Evolutionary conservation across 129 eudicot genomes (phyloP), one percentile per base, ranked within the genome.

Genomic region (Silybum marianum): DNA sequence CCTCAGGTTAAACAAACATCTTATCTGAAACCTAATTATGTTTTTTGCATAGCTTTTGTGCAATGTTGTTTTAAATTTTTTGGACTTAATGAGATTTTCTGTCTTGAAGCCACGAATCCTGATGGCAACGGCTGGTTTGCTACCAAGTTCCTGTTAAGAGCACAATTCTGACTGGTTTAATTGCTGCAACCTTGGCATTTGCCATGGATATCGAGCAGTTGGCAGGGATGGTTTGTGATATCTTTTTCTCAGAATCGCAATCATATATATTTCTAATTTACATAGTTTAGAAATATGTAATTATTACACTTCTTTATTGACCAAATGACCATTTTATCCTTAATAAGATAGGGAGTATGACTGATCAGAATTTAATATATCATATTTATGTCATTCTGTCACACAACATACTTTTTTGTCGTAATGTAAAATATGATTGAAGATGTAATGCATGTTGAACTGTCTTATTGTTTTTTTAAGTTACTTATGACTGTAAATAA

Each of bases 61-160:
- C 21, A 6, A 75, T 44, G 19, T 22, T 62, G n/a, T 28, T 72
- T 36, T 72, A 28, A 23, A 28, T 28, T 0, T 30, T 21, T 22
- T 44, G 72, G 16, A 34, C 66, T 76, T 13, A 34, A 18, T 71
- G 66, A 81, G 39, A 30, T 63, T 36, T 73, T 83, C 3, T 79
- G 51, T 72, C 26, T 77, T 71, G 73, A 93, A 95, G 99, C 96
- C 99, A 60, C 90, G 99, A 26, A 95, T 95, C 66, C 81, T 95
- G 80, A 92, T 95, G 99, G 99, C 98, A 85, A 95, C 92, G 99
- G 94, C 99, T 63, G 99, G 99, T 71, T 88, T 95, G 89, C 87
- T 95, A 62, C 99, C 99, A 95, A 84, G 98, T 95, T 76, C 99
- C 99, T 11, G 83, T 89, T 14, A 92, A 95, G 88, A 83, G 98